These are phyloP conservation scores for Zanthoxylum bungeanum DNA, from an alignment of 345 rosid species.

Conservation along the genomic window DNA sequence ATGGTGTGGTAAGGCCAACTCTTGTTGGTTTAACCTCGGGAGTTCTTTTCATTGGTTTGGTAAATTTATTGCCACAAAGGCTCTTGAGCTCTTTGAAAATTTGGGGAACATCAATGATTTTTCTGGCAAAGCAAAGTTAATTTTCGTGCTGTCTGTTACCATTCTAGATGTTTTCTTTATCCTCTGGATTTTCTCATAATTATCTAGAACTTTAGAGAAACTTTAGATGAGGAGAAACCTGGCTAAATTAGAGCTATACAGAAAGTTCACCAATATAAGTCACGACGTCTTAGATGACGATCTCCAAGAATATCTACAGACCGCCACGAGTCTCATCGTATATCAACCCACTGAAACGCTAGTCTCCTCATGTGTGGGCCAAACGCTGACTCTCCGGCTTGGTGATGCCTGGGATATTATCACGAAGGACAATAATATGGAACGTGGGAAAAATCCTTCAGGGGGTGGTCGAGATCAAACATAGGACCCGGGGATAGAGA, in stretches of 20 bases:
- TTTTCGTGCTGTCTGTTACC: conserved; percentile 77
- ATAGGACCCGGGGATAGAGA: no score
- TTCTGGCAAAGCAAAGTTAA: conserved; percentile 66
- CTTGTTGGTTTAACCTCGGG: conserved; percentile 84
- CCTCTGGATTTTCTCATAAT: conserved; percentile 90
- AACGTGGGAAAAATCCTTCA: no score
- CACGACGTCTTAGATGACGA: no score
- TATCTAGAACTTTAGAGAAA: conserved; percentile 89
- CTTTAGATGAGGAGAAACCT: conserved; percentile 93
- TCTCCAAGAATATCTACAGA: no score
- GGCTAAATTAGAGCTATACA: conserved; percentile 84
- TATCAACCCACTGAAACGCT: no score
- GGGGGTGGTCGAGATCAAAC: no score
- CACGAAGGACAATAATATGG: no score
- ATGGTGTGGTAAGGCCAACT: conserved; percentile 90
- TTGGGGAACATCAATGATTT: conserved; percentile 92
- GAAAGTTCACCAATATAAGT: conserved; percentile 88
- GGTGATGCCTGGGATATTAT: no score
- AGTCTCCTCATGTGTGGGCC: no score
- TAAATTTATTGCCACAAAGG: conserved; percentile 75
- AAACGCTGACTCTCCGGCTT: no score
- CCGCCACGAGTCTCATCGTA: no score
- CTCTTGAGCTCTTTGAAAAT: conserved; percentile 80
- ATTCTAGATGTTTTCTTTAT: conserved; percentile 79
- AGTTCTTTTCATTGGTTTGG: conserved; percentile 69